phyloP scores from a whole-genome alignment of 371 early-diverging fungal species.

The Mortierella sp. region DNA sequence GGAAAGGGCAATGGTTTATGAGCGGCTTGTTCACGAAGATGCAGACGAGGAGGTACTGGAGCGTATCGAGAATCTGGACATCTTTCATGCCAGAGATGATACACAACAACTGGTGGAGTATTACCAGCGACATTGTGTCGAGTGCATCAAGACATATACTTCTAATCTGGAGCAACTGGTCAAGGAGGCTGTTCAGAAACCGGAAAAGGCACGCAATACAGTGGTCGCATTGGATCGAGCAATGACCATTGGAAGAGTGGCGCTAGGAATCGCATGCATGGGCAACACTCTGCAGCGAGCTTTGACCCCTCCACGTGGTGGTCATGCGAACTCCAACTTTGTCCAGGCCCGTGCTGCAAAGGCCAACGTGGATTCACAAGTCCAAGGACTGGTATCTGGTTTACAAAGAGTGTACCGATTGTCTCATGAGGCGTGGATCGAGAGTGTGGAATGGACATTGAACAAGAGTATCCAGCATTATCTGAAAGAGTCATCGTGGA shows the following conservation, averaged over 20 bases:
- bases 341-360: constrained; percentile 28
- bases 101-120: constrained; percentile 17
- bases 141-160: constrained; percentile 34
- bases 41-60: constrained; percentile 24
- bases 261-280: constrained; percentile 27
- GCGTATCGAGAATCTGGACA: constrained; percentile 15
- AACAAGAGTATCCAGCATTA: constrained; percentile 22
- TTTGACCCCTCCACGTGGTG: constrained; percentile 20
- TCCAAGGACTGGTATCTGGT: constrained; percentile 12
- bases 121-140: constrained; percentile 33
- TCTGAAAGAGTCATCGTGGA: constrained; percentile 39
- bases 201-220: constrained; percentile 40
- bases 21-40: neutral
- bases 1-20: constrained; percentile 21
- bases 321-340: constrained; percentile 14
- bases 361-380: constrained; percentile 28
- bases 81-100: constrained; percentile 34
- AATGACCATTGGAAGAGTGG: constrained; percentile 46
- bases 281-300: constrained; percentile 18
- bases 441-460: constrained; percentile 38
- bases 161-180: constrained; percentile 25
- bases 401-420: constrained; percentile 27
- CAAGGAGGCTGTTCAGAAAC: constrained; percentile 39
- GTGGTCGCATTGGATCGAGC: constrained; percentile 39
- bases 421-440: constrained; percentile 61